Evolutionary conservation across 2,329 filamentous ascomycete species (phyloP).

Genomic region (Claviceps pusilla): DNA sequence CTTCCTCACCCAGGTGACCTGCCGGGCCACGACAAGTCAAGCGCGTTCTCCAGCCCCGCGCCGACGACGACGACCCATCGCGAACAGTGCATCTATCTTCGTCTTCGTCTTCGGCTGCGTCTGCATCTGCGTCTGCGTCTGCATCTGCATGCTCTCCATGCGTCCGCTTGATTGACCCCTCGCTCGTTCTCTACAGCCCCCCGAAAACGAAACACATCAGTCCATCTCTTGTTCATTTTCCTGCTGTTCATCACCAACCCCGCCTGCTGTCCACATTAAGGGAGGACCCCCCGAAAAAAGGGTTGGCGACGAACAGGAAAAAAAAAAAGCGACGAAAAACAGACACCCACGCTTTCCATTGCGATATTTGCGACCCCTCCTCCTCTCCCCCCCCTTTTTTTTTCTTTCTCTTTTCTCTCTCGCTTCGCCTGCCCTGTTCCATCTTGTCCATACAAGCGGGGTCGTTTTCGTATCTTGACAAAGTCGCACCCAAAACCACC

Average conservation of each 20-base stretch:
- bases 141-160: neutral
- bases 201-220: neutral
- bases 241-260: neutral
- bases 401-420: neutral
- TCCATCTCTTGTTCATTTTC: neutral
- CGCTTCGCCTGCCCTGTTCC: neutral
- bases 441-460: neutral
- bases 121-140: neutral
- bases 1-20: neutral
- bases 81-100: neutral
- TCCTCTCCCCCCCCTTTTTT: too few species aligned
- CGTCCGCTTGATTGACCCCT: conserved; percentile 1
- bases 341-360: neutral
- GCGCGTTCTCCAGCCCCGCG: conserved; percentile 1
- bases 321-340: neutral
- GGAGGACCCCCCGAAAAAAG: neutral
- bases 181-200: conserved; percentile 1
- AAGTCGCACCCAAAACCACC: neutral
- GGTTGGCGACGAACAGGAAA: neutral
- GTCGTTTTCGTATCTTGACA: neutral
- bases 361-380: neutral
- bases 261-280: neutral
- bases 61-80: neutral
- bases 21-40: neutral
- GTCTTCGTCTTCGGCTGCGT: neutral